Base-by-base conservation (phyloP, 306 rosid genomes). In the Vigna hirtella region DNA sequence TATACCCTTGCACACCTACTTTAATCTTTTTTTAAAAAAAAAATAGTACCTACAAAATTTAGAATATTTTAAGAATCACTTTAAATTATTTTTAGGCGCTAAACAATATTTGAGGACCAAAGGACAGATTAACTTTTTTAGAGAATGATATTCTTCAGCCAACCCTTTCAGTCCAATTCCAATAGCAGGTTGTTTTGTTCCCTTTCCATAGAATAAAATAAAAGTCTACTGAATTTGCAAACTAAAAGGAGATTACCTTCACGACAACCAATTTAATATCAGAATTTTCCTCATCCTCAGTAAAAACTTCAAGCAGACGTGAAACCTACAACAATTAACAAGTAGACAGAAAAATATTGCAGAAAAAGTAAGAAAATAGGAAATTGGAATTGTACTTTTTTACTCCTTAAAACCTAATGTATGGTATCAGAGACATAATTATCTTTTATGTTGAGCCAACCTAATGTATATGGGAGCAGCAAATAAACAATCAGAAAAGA, bases 241-340 rank as follows among this genome's bases (percentile, higher is more conserved):
- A 9, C 8, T 43, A 62, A 59, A 77, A 67, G 52, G 16, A 52
- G 49, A 70, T 52, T 85, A 90, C 98, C 98, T 94, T 92, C 77
- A 92, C 28, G 49, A 94, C 24, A 79, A 89, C 73, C 87, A 92
- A 80, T 77, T 92, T 92, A 72, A 92, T 84, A 81, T 81, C 86
- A 74, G 92, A 58, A 79, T 92, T 88, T 52, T 72, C 73, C 68
- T 92, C 98, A 16, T 79, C 90, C 3, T 89, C 73, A 15, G 72
- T 38, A 63, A 92, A 88, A 72, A 86, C 80, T 63, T 91, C 92
- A 82, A 90, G 79, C 36, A 94, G 87, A 38, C 70, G 88, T 75
- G 92, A 87, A 53, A 88, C 79, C 98, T 94, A 69, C 32, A 82
- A 36, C 28, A 64, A 38, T 64, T 38, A 64, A 66, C 50, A 30